phyloP scores from a whole-genome alignment of 345 rosid species.

The Schrenkiella parvula region DNA sequence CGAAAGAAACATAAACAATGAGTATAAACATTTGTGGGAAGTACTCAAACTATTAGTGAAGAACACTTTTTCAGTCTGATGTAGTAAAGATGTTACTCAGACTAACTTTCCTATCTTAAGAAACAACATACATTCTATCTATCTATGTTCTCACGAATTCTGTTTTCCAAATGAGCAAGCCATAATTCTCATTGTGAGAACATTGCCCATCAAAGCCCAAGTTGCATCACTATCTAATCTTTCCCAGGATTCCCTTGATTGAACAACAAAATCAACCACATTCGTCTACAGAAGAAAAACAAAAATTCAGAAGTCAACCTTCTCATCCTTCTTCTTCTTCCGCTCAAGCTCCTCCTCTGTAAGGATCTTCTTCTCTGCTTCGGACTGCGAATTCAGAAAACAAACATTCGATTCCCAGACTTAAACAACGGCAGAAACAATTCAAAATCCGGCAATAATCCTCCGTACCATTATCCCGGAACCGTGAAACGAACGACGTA shows the following conservation, averaged over 20 bases:
- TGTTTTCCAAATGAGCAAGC: neutral
- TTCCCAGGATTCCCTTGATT: neutral
- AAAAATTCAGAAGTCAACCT: slow-evolving; percentile 36
- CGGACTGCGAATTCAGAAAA: slow-evolving; percentile 40
- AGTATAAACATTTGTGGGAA: neutral
- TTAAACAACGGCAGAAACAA: neutral
- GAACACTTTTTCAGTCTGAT: neutral
- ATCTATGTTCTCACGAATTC: neutral
- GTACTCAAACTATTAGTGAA: neutral
- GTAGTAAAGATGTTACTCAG: neutral
- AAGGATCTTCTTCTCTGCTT: slow-evolving; percentile 46
- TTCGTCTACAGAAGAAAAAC: neutral
- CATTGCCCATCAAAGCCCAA: neutral
- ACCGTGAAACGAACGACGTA: slow-evolving; percentile 17
- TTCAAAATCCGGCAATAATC: neutral
- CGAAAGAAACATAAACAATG: neutral
- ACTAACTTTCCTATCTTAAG: neutral
- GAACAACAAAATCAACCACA: neutral
- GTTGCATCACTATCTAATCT: slow-evolving; percentile 9
- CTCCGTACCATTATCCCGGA: slow-evolving; percentile 26
- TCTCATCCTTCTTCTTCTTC: slow-evolving; percentile 90
- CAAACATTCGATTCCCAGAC: neutral
- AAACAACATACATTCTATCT: neutral
- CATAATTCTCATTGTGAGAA: neutral
- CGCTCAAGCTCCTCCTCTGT: slow-evolving; percentile 76